phyloP scores from a whole-genome alignment of 257 asterid genomes.

The Lycium barbarum region DNA sequence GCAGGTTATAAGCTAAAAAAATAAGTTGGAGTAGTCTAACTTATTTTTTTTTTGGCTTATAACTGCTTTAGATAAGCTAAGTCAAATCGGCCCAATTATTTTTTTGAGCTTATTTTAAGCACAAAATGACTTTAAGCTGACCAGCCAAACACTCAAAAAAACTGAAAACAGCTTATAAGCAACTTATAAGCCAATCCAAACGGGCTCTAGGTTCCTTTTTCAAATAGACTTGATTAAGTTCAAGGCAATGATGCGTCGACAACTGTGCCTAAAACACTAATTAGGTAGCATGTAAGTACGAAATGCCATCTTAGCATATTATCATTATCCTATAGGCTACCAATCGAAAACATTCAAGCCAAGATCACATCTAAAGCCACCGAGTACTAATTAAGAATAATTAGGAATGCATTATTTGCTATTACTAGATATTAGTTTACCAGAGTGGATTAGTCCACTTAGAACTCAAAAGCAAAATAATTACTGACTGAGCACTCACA shows the following conservation, averaged over 20 bases:
- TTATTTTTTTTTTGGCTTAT: too few relatives aligned
- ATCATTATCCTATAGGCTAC: neutral
- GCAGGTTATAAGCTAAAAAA: too few relatives aligned
- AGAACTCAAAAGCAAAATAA: neutral
- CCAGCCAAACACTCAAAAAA: too few relatives aligned
- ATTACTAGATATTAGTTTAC: neutral
- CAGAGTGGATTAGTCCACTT: neutral
- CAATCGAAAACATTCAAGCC: neutral
- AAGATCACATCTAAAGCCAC: neutral
- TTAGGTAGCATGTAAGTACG: neutral
- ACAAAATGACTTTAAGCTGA: too few relatives aligned
- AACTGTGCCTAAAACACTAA: neutral
- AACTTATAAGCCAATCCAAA: too few relatives aligned
- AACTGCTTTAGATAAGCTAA: too few relatives aligned
- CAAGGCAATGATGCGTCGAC: constrained; percentile 48
- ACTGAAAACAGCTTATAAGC: too few relatives aligned
- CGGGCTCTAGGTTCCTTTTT: too few relatives aligned
- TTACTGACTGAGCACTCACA: neutral
- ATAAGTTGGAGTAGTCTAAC: too few relatives aligned
- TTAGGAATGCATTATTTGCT: neutral
- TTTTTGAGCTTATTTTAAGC: too few relatives aligned
- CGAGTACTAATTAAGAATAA: neutral
- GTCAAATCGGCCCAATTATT: too few relatives aligned
- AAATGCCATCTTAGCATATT: neutral
- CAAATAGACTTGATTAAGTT: constrained; percentile 39